Conservation (phyloP, 2,329 filamentous ascomycete genomes). For the Aspergillus versicolor region DNA sequence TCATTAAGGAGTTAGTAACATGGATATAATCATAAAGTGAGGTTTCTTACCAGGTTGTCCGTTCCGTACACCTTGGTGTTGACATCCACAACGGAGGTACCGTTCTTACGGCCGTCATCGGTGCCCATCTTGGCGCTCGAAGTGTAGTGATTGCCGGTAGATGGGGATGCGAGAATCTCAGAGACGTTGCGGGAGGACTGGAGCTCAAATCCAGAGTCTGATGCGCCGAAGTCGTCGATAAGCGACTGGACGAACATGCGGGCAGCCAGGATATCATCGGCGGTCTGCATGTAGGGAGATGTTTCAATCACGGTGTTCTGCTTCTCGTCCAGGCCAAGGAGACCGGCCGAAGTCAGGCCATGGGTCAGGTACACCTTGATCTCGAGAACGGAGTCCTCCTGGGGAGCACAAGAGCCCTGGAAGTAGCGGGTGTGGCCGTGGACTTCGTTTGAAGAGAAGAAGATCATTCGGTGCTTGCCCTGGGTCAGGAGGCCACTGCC, state of each 20-base stretch:
- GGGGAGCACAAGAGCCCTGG: slow-evolving; percentile 21
- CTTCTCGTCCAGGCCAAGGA: slow-evolving; percentile 15
- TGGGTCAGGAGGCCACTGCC: slow-evolving; percentile 17
- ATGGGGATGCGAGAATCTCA: slow-evolving; percentile 32
- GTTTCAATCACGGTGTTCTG: slow-evolving; percentile 16
- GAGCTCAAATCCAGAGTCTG: slow-evolving; percentile 16
- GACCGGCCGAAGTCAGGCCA: slow-evolving; percentile 20
- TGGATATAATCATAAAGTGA: neutral
- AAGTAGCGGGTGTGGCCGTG: slow-evolving; percentile 22
- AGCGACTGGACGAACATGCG: slow-evolving; percentile 16
- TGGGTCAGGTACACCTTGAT: slow-evolving; percentile 24
- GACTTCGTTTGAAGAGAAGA: slow-evolving; percentile 23
- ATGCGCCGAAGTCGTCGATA: slow-evolving; percentile 14
- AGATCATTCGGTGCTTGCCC: slow-evolving; percentile 22
- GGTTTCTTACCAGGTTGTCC: slow-evolving; percentile 53
- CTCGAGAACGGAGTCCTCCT: slow-evolving; percentile 13
- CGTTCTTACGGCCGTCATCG: slow-evolving; percentile 54
- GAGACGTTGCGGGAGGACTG: slow-evolving; percentile 9
- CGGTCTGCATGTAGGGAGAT: slow-evolving; percentile 17
- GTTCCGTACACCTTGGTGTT: slow-evolving; percentile 66
- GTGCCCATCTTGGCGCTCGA: slow-evolving; percentile 62
- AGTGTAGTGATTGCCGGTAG: slow-evolving; percentile 47
- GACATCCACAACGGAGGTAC: slow-evolving; percentile 61
- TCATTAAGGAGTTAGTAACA: neutral
- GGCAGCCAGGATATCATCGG: slow-evolving; percentile 15